phyloP scores from a whole-genome alignment of 768 basidiomycete species.

The Boletus speciosus region DNA sequence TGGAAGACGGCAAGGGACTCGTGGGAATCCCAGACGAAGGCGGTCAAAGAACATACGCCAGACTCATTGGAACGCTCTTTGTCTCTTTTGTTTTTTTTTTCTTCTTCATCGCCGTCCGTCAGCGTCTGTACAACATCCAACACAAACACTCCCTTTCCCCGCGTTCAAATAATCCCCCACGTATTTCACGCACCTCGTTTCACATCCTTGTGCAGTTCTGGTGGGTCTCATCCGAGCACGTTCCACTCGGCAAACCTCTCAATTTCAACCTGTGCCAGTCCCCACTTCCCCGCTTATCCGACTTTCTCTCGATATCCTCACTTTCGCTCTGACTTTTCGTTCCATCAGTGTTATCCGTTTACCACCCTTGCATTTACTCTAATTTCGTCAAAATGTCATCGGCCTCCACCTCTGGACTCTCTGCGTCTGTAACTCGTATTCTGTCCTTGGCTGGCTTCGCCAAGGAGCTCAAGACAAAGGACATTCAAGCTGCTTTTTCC shows the following conservation, averaged over 20 bases:
- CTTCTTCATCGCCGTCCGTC: conserved; percentile 28
- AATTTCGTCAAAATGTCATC: conserved; percentile 40
- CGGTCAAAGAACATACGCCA: not conserved
- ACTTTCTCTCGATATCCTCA: conserved; percentile 16
- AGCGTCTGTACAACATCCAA: conserved; percentile 28
- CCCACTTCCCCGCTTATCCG: conserved; percentile 10
- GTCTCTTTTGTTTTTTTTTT: not conserved
- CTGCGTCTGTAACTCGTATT: conserved; percentile 95
- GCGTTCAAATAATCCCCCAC: conserved; percentile 5
- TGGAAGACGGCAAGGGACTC: conserved; percentile 2
- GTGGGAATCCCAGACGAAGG: conserved; percentile 17
- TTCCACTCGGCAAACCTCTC: conserved; percentile 26
- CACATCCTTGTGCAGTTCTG: not conserved
- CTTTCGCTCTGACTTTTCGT: conserved; percentile 7
- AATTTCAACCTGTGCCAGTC: conserved; percentile 9
- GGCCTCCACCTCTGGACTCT: conserved; percentile 72
- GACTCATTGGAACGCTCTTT: not conserved
- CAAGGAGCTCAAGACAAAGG: conserved; percentile 95
- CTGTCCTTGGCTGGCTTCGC: conserved; percentile 90
- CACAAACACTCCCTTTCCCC: conserved; percentile 26
- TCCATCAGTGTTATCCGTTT: conserved; percentile 1
- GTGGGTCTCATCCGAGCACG: conserved; percentile 22
- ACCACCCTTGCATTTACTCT: conserved; percentile 5
- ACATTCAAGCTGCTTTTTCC: conserved; percentile 86
- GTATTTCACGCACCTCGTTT: conserved; percentile 7